A percentile compares a stretch with the other conserved stretches of the same genome.
These are phyloP conservation scores for Leccinum disarticulatum DNA, from an alignment of 768 basidiomycete genomes.

Conservation along the genomic window DNA sequence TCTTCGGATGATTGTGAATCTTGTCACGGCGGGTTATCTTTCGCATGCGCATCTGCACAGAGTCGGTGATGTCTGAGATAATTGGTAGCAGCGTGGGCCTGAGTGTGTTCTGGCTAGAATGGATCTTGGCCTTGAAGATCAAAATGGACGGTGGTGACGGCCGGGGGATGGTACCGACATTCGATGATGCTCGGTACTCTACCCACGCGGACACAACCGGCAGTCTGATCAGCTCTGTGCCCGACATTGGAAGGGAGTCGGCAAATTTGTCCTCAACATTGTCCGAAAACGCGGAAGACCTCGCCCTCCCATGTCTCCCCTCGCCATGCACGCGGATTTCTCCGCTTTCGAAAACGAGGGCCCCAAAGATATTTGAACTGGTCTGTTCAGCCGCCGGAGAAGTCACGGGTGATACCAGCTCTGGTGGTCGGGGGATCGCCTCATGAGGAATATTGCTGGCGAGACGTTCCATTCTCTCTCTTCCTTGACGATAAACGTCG, in stretches of 20 bases:
- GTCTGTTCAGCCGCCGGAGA: constrained; percentile 29
- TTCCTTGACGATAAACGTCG: constrained; percentile 82
- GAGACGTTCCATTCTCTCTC: constrained; percentile 70
- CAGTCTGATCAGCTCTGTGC: constrained; percentile 66
- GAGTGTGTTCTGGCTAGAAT: constrained; percentile 84
- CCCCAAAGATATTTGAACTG: constrained; percentile 61
- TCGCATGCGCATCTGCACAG: constrained; percentile 70
- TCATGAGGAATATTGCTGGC: constrained; percentile 53
- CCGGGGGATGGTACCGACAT: constrained; percentile 37
- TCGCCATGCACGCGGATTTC: constrained; percentile 71
- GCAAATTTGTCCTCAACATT: constrained; percentile 55
- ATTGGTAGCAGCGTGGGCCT: constrained; percentile 84
- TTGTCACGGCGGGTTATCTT: constrained; percentile 38
- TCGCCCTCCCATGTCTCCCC: constrained; percentile 39
- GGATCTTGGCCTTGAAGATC: constrained; percentile 84
- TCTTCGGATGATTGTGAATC: constrained; percentile 12
- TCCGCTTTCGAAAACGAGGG: constrained; percentile 82
- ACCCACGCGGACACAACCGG: constrained; percentile 81
- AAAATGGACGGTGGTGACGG: constrained; percentile 55
- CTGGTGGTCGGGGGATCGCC: constrained; percentile 2
- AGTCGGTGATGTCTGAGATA: constrained; percentile 69
- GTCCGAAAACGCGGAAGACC: constrained; percentile 39
- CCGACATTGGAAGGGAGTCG: constrained; percentile 46
- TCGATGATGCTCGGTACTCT: constrained; percentile 68
- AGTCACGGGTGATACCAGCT: constrained; percentile 5